Conservation (phyloP, 495 filamentous ascomycete species). For the Xylaria curta region DNA sequence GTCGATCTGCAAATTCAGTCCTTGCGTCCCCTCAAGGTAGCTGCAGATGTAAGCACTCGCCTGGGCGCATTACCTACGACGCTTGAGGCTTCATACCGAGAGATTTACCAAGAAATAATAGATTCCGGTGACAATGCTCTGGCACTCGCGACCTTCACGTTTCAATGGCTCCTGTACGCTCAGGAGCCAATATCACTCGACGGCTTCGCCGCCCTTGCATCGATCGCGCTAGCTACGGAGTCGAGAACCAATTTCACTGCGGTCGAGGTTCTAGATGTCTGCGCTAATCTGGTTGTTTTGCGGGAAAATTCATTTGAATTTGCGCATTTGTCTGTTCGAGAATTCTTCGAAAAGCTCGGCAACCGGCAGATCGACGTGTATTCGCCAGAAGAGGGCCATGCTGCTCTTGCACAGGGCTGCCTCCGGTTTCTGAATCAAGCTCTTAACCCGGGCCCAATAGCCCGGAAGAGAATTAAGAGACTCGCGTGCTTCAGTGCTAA, state of each 20-base stretch:
- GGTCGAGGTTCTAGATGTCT: constrained; percentile 1
- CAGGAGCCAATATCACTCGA: constrained; percentile 14
- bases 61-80: not conserved
- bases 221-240: not conserved
- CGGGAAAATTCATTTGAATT: not conserved
- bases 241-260: not conserved
- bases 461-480: not conserved
- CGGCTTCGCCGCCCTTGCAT: constrained; percentile 12
- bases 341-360: not conserved
- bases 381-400: not conserved
- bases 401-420: constrained; percentile 4
- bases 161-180: constrained; percentile 26
- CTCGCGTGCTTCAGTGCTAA: not conserved
- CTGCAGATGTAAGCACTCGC: constrained; percentile 22
- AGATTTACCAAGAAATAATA: not conserved
- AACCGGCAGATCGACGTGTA: not conserved
- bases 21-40: constrained; percentile 19
- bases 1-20: constrained; percentile 25
- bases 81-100: constrained; percentile 1
- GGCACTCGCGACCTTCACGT: constrained; percentile 26
- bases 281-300: not conserved
- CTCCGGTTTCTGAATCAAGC: not conserved
- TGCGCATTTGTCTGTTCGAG: constrained; percentile 9
- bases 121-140: constrained; percentile 16
- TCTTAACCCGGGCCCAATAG: not conserved